Base-by-base conservation (phyloP, 31 red algal genomes). In the Asparagopsis taxiformis region DNA sequence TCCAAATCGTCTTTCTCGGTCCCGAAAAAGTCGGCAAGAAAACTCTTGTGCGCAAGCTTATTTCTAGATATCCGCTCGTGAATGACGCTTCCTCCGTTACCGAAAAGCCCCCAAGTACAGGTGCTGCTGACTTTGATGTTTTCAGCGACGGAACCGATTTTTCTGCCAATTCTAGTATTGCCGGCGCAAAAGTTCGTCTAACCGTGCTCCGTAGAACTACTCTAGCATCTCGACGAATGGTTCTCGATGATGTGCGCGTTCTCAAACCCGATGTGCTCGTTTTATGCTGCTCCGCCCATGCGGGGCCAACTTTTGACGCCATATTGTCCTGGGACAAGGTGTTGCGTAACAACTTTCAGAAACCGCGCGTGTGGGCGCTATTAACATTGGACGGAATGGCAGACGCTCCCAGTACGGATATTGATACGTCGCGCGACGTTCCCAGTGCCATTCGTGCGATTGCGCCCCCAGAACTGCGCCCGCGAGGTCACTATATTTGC, bases 91-190 rank as follows among this genome's bases (percentile, higher is more conserved):
- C 13, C 1, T 2, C 7, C 28, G 53, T n/a, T n/a, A n/a, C n/a
- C n/a, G n/a, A n/a, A n/a, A 59, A 15, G 24, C 21, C 39, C n/a
- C 25, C 15, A 0, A 19, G 29, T 41, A 69, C 58, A n/a, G 30
- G 58, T 22, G 34, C 51, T 4, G 41, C 60, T 19, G 48, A 65
- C 17, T 44, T 62, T 9, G 70, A 85, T 20, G 61, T 74, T 28
- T 75, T 75, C 24, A 74, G 81, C 44, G 68, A 85, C 32, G 81
- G 81, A 11, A 85, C 68, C 1, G 81, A 85, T 75, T 85, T 85
- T 68, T 58, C 68, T 3, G 57, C 81, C 3, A 85, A 85, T 50
- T 22, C 61, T n/a, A 66, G 31, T 31, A 74, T 85, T 68, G 69
- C 24, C 35, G 81, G 70, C 70, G 70, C 53, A 31, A 74, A 72